Evolutionary conservation across 1,284 basidiomycete genomes (phyloP).

Genomic region (Boletellus deceptivus): DNA sequence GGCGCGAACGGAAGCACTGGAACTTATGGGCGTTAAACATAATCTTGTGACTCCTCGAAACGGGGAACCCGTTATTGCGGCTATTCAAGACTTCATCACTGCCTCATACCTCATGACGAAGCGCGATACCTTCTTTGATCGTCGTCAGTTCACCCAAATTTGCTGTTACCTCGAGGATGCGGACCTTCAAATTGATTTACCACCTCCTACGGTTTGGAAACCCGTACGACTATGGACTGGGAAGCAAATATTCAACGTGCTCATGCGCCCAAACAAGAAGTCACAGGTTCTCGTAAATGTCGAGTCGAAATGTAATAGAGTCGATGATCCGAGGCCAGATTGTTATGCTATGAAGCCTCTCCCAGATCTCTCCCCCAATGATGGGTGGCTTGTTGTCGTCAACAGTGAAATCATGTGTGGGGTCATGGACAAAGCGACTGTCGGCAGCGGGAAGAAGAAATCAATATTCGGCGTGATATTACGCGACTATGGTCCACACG

Average conservation of each 20-base stretch:
- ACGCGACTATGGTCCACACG: constrained; percentile 94
- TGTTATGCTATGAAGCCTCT: constrained; percentile 64
- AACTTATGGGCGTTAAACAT: constrained; percentile 97
- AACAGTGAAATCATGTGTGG: constrained; percentile 99
- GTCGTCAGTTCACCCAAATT: constrained; percentile 94
- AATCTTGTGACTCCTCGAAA: constrained; percentile 97
- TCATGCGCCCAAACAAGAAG: constrained; percentile 92
- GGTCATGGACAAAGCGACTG: constrained; percentile 98
- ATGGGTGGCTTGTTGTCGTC: constrained; percentile 96
- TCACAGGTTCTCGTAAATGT: constrained; percentile 91
- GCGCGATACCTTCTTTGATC: constrained; percentile 91
- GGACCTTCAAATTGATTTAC: constrained; percentile 90
- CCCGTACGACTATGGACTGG: constrained; percentile 96
- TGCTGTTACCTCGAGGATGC: constrained; percentile 95
- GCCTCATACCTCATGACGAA: constrained; percentile 94
- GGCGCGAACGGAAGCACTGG: constrained; percentile 94
- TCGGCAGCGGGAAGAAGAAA: constrained; percentile 99
- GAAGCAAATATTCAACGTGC: constrained; percentile 95
- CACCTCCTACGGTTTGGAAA: constrained; percentile 93
- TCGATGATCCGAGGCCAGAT: constrained; percentile 74
- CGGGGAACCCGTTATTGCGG: constrained; percentile 97
- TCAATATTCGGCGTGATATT: constrained; percentile 98
- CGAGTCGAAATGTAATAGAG: constrained; percentile 94
- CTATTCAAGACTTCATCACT: constrained; percentile 98
- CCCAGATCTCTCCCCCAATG: constrained; percentile 93